Conservation (phyloP, 208 protist species). For the Leishmania turanica region DNA sequence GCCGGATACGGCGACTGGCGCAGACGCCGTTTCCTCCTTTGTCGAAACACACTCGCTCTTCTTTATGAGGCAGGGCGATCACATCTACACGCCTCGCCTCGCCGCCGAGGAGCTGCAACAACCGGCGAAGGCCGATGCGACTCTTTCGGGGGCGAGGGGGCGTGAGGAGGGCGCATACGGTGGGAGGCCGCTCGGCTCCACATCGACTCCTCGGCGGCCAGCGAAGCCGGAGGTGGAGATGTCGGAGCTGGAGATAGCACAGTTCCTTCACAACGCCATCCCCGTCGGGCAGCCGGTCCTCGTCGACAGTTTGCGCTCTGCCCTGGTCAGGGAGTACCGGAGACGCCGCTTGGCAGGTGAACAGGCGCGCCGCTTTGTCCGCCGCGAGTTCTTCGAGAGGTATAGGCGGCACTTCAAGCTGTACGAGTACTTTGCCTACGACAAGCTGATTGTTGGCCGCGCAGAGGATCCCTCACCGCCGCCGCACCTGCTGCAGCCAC, state of each 20-base stretch:
- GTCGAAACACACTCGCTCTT: conserved; percentile 72
- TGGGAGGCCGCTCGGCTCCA: background rate
- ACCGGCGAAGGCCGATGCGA: background rate
- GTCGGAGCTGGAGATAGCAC: conserved; percentile 26
- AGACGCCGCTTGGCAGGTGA: background rate
- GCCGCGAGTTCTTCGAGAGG: conserved; percentile 37
- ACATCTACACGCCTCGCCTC: conserved; percentile 53
- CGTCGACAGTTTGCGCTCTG: conserved; percentile 20
- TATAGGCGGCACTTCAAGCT: conserved; percentile 13
- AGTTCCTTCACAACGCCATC: conserved; percentile 39
- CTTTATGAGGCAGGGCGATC: conserved; percentile 36
- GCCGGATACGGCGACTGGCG: background rate
- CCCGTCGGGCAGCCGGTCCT: conserved; percentile 37
- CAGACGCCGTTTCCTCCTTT: conserved; percentile 34
- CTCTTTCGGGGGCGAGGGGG: background rate
- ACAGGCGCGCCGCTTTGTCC: conserved; percentile 36
- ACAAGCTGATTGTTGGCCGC: conserved; percentile 45
- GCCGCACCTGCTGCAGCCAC: conserved; percentile 41
- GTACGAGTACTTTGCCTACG: conserved; percentile 33
- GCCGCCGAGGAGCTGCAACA: background rate
- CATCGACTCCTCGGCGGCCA: no score
- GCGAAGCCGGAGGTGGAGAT: conserved; percentile 7
- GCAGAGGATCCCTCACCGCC: conserved; percentile 27
- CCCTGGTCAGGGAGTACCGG: background rate
- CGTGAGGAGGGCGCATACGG: background rate